phyloP scores from a whole-genome alignment of 2,329 filamentous ascomycete genomes.

The Exophiala sideris region DNA sequence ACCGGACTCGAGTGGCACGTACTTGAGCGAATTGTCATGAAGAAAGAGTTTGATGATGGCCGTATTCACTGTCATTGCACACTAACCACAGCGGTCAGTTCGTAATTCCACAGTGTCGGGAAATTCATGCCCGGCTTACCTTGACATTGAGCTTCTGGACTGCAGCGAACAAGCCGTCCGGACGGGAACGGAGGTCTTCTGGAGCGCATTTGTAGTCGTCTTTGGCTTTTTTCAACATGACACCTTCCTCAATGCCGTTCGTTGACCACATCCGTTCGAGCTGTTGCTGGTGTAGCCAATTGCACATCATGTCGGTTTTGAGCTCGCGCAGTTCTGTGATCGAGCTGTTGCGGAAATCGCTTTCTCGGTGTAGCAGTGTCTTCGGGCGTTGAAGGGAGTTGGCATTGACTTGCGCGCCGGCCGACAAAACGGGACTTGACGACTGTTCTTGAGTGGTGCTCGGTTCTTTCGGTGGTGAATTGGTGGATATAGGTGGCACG shows the following conservation, averaged over 20 bases:
- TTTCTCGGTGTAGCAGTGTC: conserved; percentile 9
- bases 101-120: neutral
- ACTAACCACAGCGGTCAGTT: conserved; percentile 38
- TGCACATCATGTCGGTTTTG: conserved; percentile 61
- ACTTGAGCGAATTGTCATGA: conserved; percentile 48
- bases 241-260: conserved; percentile 50
- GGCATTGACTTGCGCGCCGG: too few relatives aligned
- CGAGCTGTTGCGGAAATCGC: conserved; percentile 22
- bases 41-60: conserved; percentile 61
- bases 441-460: neutral
- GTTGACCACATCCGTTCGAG: conserved; percentile 54
- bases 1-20: conserved; percentile 57
- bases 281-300: conserved; percentile 61
- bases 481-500: neutral
- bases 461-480: neutral
- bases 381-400: neutral
- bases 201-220: conserved; percentile 53
- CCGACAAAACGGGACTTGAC: too few relatives aligned
- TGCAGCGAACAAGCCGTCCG: conserved; percentile 50
- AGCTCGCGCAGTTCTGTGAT: conserved; percentile 17
- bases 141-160: conserved; percentile 52
- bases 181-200: conserved; percentile 43
- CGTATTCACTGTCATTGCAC: conserved; percentile 66
- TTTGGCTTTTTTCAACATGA: conserved; percentile 52
- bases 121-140: conserved; percentile 39